Percentiles rank a stretch among this genome's conserved stretches.
phyloP scores from a whole-genome alignment of 108 stramenopile genomes.

The Pseudonitzschia delicatissima region DNA sequence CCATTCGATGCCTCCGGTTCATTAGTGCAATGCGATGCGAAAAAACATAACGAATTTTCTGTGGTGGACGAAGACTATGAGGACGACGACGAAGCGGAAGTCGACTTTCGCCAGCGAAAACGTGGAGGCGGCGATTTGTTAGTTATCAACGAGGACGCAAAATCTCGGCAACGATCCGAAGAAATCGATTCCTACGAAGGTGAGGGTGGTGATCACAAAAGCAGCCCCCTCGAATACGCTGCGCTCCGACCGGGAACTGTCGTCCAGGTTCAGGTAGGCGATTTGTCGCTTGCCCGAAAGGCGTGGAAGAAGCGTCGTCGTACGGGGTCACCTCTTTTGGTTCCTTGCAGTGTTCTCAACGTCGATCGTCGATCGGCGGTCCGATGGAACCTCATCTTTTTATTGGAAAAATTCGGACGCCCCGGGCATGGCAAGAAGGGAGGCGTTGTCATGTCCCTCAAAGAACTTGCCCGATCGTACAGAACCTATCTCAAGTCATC shows the following conservation, averaged over 20 bases:
- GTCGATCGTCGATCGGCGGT: conserved; percentile 61
- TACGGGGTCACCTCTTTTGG: conserved; percentile 67
- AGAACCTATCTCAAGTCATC: conserved; percentile 32
- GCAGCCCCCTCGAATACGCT: conserved; percentile 10
- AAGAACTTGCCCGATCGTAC: conserved; percentile 29
- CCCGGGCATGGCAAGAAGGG: conserved; percentile 11
- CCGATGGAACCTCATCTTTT: conserved; percentile 64
- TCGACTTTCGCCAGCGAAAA: conserved; percentile 6
- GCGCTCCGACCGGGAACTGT: conserved; percentile 52
- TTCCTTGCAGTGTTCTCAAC: conserved; percentile 75
- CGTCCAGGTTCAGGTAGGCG: conserved; percentile 72
- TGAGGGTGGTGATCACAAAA: background rate
- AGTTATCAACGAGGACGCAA: conserved; percentile 8
- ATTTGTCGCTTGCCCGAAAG: conserved; percentile 70
- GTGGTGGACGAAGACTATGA: background rate
- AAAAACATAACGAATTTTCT: conserved; percentile 2
- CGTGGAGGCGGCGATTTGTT: conserved; percentile 7
- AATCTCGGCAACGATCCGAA: background rate
- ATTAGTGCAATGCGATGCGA: background rate
- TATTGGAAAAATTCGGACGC: conserved; percentile 61
- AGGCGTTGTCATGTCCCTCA: conserved; percentile 34
- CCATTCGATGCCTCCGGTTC: background rate
- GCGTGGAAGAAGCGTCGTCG: conserved; percentile 90
- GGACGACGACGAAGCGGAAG: background rate
- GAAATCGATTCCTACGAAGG: background rate